Evolutionary conservation across 305 asterid genomes (phyloP), one percentile per base, ranked within the genome.

Genomic region (Solanum aculeatissimum): DNA sequence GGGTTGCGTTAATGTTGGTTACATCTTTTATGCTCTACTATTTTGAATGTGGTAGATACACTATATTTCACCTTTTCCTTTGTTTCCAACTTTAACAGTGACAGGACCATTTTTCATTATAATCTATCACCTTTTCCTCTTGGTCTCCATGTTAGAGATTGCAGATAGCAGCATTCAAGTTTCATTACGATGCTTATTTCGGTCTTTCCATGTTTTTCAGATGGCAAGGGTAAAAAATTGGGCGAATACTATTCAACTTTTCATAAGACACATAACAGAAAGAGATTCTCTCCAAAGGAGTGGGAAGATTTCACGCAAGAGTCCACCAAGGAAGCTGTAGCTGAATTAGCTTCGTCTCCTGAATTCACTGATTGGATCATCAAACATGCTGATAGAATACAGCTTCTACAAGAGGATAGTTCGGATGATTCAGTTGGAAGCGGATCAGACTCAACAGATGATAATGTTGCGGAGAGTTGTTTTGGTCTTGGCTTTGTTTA

Each of bases 321-420:
- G 66, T 92, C 95, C 9, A 95, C 99, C 6, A 91, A 87, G 83
- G 87, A 89, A 80, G 98, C 95, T 16, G 85, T 95, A 42, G 90
- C 93, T 1, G 98, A 92, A 63, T 83, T 87, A 88, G 91, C 94
- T 25, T 87, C 99, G 2, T 91, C 97, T 58, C 95, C 99, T 3
- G 98, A 94, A 71, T 93, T 95, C 89, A 84, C 94, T 4, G 91
- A 93, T 40, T 95, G 99, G 99, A 69, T 94, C 19, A 81, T 92
- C 62, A 87, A 86, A 16, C 84, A 92, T 78, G 92, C 97, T 25
- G 91, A 91, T 13, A 91, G 97, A 86, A 89, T 95, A 80, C 93
- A 89, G 84, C 89, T 94, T 79, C 88, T 83, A 45, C 86, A 88
- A 0, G 96, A 90, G 21, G 90, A 80, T 35, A 90, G 92, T 84